These are phyloP conservation scores for Corchorus capsularis DNA, from an alignment of 345 rosid species.

Conservation along the genomic window DNA sequence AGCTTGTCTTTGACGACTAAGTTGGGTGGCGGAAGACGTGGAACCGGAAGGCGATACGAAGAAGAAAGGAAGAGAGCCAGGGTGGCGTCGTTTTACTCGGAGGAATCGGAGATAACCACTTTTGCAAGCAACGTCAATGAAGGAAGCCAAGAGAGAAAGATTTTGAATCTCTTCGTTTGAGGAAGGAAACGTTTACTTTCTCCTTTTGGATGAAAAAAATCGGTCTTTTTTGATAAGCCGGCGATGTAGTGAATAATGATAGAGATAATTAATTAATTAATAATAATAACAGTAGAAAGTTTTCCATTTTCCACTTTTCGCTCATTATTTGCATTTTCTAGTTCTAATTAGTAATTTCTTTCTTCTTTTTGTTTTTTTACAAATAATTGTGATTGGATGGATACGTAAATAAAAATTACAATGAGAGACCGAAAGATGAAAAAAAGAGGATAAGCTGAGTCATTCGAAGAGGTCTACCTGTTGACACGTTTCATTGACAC, in stretches of 20 bases:
- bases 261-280: conserved; percentile 12
- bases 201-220: neutral
- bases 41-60: conserved; percentile 22
- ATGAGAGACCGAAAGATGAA: neutral
- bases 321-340: neutral
- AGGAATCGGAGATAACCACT: conserved; percentile 44
- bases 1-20: conserved; percentile 29
- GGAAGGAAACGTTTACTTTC: neutral
- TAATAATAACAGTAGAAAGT: neutral
- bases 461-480: neutral
- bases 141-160: conserved; percentile 38
- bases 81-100: conserved; percentile 33
- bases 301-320: neutral
- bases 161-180: conserved; percentile 68
- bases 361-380: too few species aligned
- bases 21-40: conserved; percentile 25
- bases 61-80: conserved; percentile 25
- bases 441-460: neutral
- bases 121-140: conserved; percentile 25
- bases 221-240: conserved; percentile 18
- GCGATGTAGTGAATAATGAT: conserved; percentile 29
- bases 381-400: neutral
- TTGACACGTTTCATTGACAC: neutral
- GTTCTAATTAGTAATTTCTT: neutral
- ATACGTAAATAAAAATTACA: conserved; percentile 20